Percentiles rank a stretch among this genome's conserved stretches.
Conservation (phyloP, 345 rosid species). For the rapeseed (Brassica napus) region DNA sequence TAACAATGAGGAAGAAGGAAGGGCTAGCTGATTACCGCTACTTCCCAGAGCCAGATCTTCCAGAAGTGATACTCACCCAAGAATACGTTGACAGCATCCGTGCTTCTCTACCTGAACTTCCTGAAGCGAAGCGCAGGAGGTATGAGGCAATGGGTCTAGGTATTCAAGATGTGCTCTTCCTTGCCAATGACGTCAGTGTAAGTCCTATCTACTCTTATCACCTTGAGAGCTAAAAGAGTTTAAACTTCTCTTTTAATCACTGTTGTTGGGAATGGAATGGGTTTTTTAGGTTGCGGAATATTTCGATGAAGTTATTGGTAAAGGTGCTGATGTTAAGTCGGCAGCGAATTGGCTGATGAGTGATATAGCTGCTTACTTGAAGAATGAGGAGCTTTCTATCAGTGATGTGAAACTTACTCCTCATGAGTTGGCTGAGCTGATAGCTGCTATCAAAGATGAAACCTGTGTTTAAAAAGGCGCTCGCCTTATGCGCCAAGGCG, state of each 20-base stretch:
- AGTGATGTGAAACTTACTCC: conserved; percentile 76
- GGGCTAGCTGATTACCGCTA: conserved; percentile 93
- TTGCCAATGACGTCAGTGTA: conserved; percentile 78
- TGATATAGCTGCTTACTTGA: conserved; percentile 87
- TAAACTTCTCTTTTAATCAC: background rate
- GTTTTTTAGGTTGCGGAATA: conserved; percentile 66
- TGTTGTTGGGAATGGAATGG: conserved; percentile 32
- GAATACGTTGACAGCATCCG: conserved; percentile 62
- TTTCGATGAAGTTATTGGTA: conserved; percentile 75
- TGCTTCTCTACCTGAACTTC: conserved; percentile 80
- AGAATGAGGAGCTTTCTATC: conserved; percentile 75
- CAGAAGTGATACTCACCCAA: conserved; percentile 70
- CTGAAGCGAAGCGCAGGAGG: conserved; percentile 83
- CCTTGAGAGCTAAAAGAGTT: background rate
- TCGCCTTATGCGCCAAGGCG: too few species aligned
- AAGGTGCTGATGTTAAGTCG: conserved; percentile 78
- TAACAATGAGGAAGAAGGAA: conserved; percentile 95
- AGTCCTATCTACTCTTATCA: conserved; percentile 26
- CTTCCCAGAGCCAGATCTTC: conserved; percentile 97
- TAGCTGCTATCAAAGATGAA: conserved; percentile 79
- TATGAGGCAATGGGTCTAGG: conserved; percentile 84
- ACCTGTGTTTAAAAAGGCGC: too few species aligned
- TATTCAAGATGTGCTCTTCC: conserved; percentile 94
- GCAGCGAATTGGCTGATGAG: conserved; percentile 94
- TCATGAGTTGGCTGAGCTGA: conserved; percentile 75